Base-by-base conservation (phyloP, 345 rosid species). In the Psidium guajava region DNA sequence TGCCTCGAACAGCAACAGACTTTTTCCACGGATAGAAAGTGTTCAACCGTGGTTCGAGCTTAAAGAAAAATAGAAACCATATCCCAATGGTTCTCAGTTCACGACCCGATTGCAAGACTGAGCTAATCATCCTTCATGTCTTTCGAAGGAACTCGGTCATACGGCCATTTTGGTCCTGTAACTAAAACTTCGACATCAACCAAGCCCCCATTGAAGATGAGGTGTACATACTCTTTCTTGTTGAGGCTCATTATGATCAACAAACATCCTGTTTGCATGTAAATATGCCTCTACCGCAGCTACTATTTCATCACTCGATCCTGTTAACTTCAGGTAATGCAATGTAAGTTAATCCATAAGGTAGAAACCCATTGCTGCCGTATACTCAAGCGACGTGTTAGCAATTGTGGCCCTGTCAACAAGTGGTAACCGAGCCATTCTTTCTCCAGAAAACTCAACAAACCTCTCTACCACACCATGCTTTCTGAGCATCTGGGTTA, bases 331-430 rank as follows among this genome's bases (percentile, higher is more conserved):
- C 27, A 96, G 93, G 88, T 96, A 96, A 84, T 95, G 93, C 86
- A 96, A 82, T 2, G 99, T 96, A 86, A 93, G 98, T 90, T 93
- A 95, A 86, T 96, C 99, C 81, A 96, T 96, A 69, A 95, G 99
- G 90, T 95, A 96, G 93, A 96, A 96, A 22, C 98, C 99, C 99
- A 96, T 95, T 40, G 98, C 95, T 86, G 99, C 98, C 83, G 98
- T 98, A 90, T 96, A 96, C 89, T 95, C 98, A 10, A 98, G 99
- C 73, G 98, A 96, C 99, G 95, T 95, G 86, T 96, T 95, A 42
- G 99, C 96, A 87, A 96, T 94, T 22, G 98, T 96, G 69, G 98
- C 98, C 84, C 99, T 90, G 85, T 96, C 99, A 77, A 98, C 98
- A 73, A 96, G 88, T 84, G 99, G 93, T n/a, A 95, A 92, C 88